phyloP scores from a whole-genome alignment of 306 rosid species.

The Oxytropis ochrocephala region DNA sequence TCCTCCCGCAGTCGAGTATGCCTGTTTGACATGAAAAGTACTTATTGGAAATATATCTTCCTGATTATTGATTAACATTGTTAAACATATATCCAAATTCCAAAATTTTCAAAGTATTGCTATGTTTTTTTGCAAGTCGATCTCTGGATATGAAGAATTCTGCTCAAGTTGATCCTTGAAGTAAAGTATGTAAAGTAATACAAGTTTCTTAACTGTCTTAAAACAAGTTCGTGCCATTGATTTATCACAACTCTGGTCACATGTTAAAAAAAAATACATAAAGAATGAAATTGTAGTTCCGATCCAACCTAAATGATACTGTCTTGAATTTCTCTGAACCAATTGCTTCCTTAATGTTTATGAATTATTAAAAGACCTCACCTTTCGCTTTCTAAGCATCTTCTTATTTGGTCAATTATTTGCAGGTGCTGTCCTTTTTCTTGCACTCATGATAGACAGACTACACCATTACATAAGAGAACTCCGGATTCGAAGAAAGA shows the following conservation, averaged over 20 bases:
- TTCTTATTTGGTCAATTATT: constrained; percentile 20
- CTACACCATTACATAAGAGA: constrained; percentile 86
- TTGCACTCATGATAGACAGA: constrained; percentile 81
- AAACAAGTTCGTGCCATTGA: background rate
- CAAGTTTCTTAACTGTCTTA: background rate
- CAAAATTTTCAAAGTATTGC: background rate
- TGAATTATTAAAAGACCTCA: background rate
- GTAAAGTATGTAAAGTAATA: background rate
- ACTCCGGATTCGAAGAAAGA: constrained; percentile 73
- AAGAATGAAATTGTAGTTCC: background rate
- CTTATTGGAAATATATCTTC: background rate
- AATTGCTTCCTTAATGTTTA: constrained; percentile 1
- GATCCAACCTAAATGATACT: background rate
- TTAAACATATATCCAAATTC: background rate
- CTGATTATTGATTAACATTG: background rate
- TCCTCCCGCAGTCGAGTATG: background rate
- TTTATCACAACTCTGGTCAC: constrained; percentile 2
- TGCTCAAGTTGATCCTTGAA: background rate
- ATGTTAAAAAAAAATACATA: background rate
- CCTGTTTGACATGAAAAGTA: background rate
- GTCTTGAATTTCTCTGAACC: constrained; percentile 4
- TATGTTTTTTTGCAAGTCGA: background rate
- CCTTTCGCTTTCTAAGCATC: constrained; percentile 3
- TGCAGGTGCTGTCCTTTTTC: constrained; percentile 74
- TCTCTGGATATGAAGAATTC: background rate